Conservation (phyloP, 2,329 filamentous ascomycete species). For the Chaetoscypha palmicola region DNA sequence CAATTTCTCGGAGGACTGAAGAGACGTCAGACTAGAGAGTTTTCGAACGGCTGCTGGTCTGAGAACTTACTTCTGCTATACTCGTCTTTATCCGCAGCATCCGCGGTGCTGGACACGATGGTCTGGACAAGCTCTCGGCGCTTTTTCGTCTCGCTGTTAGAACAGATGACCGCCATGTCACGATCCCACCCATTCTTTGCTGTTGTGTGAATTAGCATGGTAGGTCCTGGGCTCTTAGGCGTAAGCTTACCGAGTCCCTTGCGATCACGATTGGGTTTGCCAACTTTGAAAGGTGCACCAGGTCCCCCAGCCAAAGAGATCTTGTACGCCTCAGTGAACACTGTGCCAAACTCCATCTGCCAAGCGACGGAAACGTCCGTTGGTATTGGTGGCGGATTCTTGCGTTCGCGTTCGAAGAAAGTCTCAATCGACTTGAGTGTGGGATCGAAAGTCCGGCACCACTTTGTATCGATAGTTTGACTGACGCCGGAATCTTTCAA, state of each 20-base stretch:
- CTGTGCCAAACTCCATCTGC: neutral
- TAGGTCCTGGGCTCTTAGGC: too few relatives aligned
- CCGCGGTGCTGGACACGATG: too few relatives aligned
- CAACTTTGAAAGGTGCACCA: neutral
- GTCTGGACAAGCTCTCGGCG: too few relatives aligned
- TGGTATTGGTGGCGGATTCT: neutral
- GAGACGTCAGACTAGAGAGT: neutral
- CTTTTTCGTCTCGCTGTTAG: too few relatives aligned
- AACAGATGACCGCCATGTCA: too few relatives aligned
- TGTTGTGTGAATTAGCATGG: too few relatives aligned
- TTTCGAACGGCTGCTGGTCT: neutral
- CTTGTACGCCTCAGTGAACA: constrained; percentile 1
- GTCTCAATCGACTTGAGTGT: neutral
- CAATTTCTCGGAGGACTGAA: neutral
- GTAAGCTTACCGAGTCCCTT: constrained; percentile 2
- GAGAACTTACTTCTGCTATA: too few relatives aligned
- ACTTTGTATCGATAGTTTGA: neutral
- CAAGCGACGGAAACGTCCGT: neutral
- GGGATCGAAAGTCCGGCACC: neutral
- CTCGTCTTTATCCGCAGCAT: too few relatives aligned
- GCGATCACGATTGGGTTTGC: neutral
- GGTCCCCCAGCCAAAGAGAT: neutral
- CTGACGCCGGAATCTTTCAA: neutral
- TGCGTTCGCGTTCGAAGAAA: neutral
- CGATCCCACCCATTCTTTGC: too few relatives aligned